These are phyloP conservation scores for Aureobasidium musti DNA, from an alignment of 2,329 filamentous ascomycete species.

Conservation along the genomic window DNA sequence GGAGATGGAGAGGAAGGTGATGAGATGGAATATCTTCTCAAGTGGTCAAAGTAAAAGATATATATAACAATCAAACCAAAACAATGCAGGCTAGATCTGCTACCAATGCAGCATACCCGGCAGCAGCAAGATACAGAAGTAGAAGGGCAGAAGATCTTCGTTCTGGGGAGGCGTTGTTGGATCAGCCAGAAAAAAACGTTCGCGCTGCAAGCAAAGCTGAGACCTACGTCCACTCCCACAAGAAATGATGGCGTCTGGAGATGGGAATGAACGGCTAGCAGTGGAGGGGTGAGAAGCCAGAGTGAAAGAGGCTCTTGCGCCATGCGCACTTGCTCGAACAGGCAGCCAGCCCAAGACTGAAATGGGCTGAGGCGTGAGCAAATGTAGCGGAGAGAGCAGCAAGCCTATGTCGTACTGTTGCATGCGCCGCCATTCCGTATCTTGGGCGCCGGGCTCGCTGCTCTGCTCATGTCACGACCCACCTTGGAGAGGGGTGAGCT, in stretches of 20 bases:
- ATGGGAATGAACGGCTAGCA: conserved; percentile 26
- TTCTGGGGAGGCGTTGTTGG: conserved; percentile 27
- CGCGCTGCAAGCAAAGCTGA: conserved; percentile 25
- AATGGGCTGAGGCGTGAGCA: conserved; percentile 34
- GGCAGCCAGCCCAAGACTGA: conserved; percentile 39
- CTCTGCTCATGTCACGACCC: conserved; percentile 19
- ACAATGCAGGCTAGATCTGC: conserved; percentile 26
- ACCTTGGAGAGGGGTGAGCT: conserved; percentile 5
- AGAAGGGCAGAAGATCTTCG: conserved; percentile 25
- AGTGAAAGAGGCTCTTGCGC: conserved; percentile 34
- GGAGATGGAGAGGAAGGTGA: background rate
- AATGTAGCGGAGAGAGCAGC: conserved; percentile 40
- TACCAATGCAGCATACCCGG: conserved; percentile 21
- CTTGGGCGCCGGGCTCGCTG: conserved; percentile 9
- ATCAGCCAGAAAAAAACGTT: conserved; percentile 29
- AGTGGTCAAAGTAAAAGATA: conserved; percentile 25
- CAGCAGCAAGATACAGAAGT: conserved; percentile 27
- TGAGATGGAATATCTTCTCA: conserved; percentile 12
- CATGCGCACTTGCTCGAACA: conserved; percentile 34
- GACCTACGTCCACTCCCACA: conserved; percentile 24
- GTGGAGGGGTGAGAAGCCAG: conserved; percentile 32
- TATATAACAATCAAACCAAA: conserved; percentile 27
- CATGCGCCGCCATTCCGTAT: conserved; percentile 32
- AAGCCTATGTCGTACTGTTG: conserved; percentile 41
- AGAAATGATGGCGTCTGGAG: conserved; percentile 27